A percentile compares a stretch with the other conserved stretches of the same genome.
Evolutionary conservation across 768 basidiomycete species (phyloP).

Genomic region (Fomitopsis pulvina): DNA sequence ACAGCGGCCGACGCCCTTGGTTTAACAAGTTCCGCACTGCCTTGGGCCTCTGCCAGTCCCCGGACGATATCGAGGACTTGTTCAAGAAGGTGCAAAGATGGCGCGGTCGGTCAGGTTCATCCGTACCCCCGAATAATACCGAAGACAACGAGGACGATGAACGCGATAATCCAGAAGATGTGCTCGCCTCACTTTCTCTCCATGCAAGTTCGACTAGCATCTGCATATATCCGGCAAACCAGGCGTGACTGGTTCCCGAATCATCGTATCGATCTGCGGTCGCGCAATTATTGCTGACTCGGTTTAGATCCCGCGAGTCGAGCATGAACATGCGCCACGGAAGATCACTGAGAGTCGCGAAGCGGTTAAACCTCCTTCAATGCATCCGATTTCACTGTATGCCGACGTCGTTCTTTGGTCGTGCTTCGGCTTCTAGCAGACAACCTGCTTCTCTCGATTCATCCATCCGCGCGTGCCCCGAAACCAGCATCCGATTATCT

Average conservation of each 20-base stretch:
- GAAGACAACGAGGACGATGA: neutral
- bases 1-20: constrained; percentile 22
- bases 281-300: neutral
- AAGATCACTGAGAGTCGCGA: neutral
- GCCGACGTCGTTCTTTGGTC: neutral
- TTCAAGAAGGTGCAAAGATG: constrained; percentile 19
- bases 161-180: neutral
- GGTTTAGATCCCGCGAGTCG: neutral
- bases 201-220: neutral
- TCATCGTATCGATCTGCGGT: neutral
- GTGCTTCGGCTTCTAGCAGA: too few relatives aligned
- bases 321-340: neutral
- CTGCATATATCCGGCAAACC: too few relatives aligned
- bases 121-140: neutral
- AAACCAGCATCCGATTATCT: too few relatives aligned
- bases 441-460: too few relatives aligned
- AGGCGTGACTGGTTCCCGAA: too few relatives aligned
- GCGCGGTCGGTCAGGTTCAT: constrained; percentile 11
- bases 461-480: too few relatives aligned
- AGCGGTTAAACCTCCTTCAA: neutral
- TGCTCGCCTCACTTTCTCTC: neutral
- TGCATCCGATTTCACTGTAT: neutral
- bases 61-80: constrained; percentile 19
- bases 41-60: constrained; percentile 12
- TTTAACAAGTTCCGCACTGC: constrained; percentile 19